phyloP scores from a whole-genome alignment of 2,329 filamentous ascomycete genomes.

The Clarireedia paspali region DNA sequence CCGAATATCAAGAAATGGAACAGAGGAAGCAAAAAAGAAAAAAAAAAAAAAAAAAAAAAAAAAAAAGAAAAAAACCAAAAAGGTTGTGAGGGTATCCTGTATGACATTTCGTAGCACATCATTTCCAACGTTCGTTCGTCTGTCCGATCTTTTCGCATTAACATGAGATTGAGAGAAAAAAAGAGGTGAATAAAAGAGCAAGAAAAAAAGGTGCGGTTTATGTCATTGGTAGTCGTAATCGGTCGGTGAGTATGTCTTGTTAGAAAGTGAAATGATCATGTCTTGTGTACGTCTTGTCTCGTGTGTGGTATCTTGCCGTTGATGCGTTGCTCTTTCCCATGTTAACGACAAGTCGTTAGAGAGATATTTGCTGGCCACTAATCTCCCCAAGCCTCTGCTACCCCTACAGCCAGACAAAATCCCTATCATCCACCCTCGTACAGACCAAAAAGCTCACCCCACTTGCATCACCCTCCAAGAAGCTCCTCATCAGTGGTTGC shows the following conservation, averaged over 20 bases:
- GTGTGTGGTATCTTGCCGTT: background rate
- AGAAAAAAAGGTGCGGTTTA: background rate
- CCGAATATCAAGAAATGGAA: background rate
- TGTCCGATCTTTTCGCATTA: background rate
- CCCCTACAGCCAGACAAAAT: conserved; percentile 48
- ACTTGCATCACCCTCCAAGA: conserved; percentile 65
- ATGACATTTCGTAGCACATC: background rate
- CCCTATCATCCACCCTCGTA: conserved; percentile 51
- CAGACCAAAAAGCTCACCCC: conserved; percentile 58
- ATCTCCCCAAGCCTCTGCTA: background rate
- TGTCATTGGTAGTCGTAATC: background rate
- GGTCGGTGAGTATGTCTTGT: background rate
- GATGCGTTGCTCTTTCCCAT: background rate
- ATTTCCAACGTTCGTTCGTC: background rate
- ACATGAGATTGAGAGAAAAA: background rate
- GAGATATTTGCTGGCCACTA: background rate
- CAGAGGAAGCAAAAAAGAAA: background rate
- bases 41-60: background rate
- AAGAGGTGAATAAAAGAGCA: background rate
- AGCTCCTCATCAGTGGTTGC: conserved; percentile 77
- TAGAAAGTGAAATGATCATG: background rate
- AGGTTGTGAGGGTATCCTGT: background rate
- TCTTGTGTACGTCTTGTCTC: background rate
- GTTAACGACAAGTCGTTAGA: background rate
- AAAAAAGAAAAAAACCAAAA: background rate